A percentile compares a stretch with the other conserved stretches of the same genome.
Evolutionary conservation across 1,284 basidiomycete genomes (phyloP).

Genomic region (Cutaneotrichosporon cutaneum): DNA sequence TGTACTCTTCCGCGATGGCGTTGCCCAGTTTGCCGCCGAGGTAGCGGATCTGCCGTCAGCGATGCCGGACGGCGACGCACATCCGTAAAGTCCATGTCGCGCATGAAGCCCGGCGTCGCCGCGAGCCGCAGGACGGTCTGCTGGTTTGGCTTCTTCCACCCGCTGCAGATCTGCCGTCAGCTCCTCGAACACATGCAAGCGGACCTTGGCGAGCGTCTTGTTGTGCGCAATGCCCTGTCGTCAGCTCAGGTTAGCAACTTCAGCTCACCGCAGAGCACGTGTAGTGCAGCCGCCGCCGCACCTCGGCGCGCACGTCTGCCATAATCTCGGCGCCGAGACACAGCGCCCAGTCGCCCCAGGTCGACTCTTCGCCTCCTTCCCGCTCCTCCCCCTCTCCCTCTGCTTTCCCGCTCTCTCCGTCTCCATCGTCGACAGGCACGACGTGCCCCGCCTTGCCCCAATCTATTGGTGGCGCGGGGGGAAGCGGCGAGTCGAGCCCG

Average conservation of each 20-base stretch:
- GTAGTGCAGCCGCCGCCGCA: constrained; percentile 76
- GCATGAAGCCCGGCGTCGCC: constrained; percentile 79
- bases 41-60: constrained; percentile 71
- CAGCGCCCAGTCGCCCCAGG: constrained; percentile 92
- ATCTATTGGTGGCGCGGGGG: constrained; percentile 65
- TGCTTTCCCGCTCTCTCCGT: constrained; percentile 18
- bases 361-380: constrained; percentile 37
- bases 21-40: constrained; percentile 92
- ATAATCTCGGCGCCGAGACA: constrained; percentile 87
- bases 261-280: constrained; percentile 81
- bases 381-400: constrained; percentile 29
- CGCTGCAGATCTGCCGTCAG: constrained; percentile 69
- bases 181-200: constrained; percentile 1
- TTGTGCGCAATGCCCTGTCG: constrained; percentile 82
- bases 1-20: constrained; percentile 81
- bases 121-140: constrained; percentile 77
- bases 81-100: constrained; percentile 81
- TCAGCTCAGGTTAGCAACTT: constrained; percentile 8
- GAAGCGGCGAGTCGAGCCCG: constrained; percentile 77
- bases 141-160: constrained; percentile 82
- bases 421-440: constrained; percentile 60
- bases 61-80: constrained; percentile 50
- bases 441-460: constrained; percentile 71
- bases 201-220: constrained; percentile 89
- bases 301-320: constrained; percentile 68